Evolutionary conservation across 192 early-diverging fungal genomes (phyloP), one percentile per base, ranked within the genome.

Genomic region (Linderina pennispora): DNA sequence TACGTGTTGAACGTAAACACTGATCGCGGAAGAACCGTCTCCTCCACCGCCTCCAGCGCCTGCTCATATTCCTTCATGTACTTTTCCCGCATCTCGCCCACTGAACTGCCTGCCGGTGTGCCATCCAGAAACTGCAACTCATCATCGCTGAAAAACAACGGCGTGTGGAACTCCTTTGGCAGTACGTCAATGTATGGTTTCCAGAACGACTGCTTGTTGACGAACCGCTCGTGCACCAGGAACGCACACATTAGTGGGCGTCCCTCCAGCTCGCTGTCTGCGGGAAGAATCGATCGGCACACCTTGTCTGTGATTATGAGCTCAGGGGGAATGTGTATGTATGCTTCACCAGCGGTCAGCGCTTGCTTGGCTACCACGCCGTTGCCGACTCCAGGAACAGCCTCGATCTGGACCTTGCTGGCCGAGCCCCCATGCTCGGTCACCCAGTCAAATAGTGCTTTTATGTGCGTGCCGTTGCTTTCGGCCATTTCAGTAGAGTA

Each of bases 171-270:
- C 14, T 36, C 47, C 3, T 43, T 31, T 0, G 83, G 81, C 11
- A 85, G 44, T 37, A 79, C 75, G 28, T 75, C 62, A 20, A 85
- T 64, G 50, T 83, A 85, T 0, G 83, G 81, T 17, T 60, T 53
- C 72, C 74, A 83, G 35, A 82, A 82, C 4, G 62, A 80, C 5
- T 47, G n/a, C 21, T 22, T 19, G 4, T 47, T 36, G 9, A 57
- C 32, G 24, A 50, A 45, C 11, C 58, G 65, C 58, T 85, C 59
- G 26, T 72, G 68, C 2, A 76, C 60, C 23, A 85, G 40, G 23
- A 79, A 85, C 40, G 70, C 45, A 9, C 54, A 58, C 43, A 83
- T 47, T 8, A 76, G 63, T n/a, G 58, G 41, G 5, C 75, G 66
- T 3, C 68, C 61, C 26, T 36, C 38, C 16, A 75, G 35, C 7